Evolutionary conservation across 305 asterid genomes (phyloP).

Genomic region (Caryopteris hybrid): DNA sequence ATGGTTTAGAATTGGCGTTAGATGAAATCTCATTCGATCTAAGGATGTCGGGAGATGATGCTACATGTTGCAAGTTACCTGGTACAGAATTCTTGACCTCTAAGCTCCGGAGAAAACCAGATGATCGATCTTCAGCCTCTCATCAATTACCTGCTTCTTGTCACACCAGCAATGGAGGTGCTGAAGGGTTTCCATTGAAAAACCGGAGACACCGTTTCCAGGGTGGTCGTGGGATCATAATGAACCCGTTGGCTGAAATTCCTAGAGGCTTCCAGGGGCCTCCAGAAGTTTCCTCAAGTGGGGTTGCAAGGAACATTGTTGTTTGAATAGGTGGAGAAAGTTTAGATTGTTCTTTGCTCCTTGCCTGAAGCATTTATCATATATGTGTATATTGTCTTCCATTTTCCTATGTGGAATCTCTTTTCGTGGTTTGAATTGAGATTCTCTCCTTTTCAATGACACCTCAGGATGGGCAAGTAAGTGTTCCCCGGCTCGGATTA

Average conservation of each 20-base stretch:
- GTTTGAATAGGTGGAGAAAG: constrained; percentile 26
- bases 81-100: constrained; percentile 64
- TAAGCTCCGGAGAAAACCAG: constrained; percentile 60
- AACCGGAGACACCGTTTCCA: constrained; percentile 35
- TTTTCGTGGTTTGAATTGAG: neutral
- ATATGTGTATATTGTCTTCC: neutral
- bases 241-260: constrained; percentile 72
- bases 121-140: constrained; percentile 28
- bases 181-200: constrained; percentile 23
- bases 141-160: constrained; percentile 29
- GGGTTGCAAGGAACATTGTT: constrained; percentile 21
- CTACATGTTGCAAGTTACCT: constrained; percentile 62
- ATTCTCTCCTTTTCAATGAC: neutral
- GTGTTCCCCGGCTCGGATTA: too few relatives aligned
- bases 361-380: neutral
- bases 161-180: constrained; percentile 15
- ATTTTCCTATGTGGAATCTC: constrained; percentile 6
- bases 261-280: constrained; percentile 33
- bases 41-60: constrained; percentile 44
- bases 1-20: constrained; percentile 66
- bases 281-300: constrained; percentile 31
- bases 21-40: constrained; percentile 85
- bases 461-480: neutral
- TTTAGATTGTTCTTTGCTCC: neutral
- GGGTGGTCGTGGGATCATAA: constrained; percentile 50